Evolutionary conservation across 1,284 basidiomycete genomes (phyloP), one percentile per base, ranked within the genome.

Genomic region (Apiotrichum sp.): DNA sequence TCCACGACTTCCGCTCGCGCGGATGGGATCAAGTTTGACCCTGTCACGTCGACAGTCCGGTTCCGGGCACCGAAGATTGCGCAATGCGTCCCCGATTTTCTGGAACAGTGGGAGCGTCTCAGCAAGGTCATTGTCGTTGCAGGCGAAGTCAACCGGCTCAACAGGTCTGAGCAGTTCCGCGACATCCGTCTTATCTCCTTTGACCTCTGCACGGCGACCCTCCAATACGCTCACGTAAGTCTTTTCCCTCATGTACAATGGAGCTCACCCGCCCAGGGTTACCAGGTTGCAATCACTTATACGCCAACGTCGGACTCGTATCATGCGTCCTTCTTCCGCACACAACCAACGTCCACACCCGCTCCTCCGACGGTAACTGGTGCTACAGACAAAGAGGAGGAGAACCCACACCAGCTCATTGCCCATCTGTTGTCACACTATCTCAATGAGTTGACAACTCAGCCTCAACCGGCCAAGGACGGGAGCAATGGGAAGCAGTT

Each of bases 91-190:
- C 84, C 87, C 55, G 86, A 89, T 67, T 93, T 96, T 70, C 75
- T 90, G 62, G 86, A 89, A 65, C 90, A 92, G 70, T 95, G 92
- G 90, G 88, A 88, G 50, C 81, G 87, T 42, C 86, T 95, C 36
- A 88, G 88, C 40, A 93, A 91, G 75, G 89, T 93, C 81, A 87
- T 92, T 14, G 87, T 92, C 41, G 89, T 96, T 56, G 89, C 90
- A 6, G 83, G 89, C 62, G 89, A 93, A 79, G 89, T 93, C 42
- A 87, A 86, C 9, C 85, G 88, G 66, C 87, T 92, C 82, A 82
- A 86, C 45, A 84, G 85, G 63, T 79, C 81, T 61, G 83, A 81
- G 58, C 78, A 79, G 31, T 90, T 86, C 83, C 76, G 77, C 32
- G 88, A 87, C 69, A 82, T 93, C 42, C 80, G 83, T 48, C 77